Conservation (phyloP, 495 filamentous ascomycete species). For the Xylaria bambusicola region DNA sequence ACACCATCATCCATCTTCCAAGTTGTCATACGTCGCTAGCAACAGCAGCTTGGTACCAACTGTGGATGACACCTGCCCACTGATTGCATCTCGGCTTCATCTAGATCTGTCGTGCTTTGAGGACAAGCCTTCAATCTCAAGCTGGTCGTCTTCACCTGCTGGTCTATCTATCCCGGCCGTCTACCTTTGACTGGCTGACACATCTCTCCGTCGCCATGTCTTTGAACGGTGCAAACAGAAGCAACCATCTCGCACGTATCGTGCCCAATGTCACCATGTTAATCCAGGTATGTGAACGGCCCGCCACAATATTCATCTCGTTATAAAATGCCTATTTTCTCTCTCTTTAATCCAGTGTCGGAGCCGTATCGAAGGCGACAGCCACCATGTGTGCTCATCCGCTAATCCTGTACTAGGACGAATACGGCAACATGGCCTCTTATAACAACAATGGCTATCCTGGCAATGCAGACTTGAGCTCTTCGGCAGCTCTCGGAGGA, state of each 20-base stretch:
- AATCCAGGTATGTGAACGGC: conserved; percentile 20
- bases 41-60: no score
- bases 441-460: conserved; percentile 18
- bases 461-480: conserved; percentile 14
- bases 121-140: neutral
- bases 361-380: neutral
- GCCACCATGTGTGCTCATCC: neutral
- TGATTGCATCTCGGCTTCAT: neutral
- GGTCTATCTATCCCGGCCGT: neutral
- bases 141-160: neutral
- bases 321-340: no score
- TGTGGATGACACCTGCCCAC: no score
- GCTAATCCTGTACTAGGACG: conserved; percentile 11
- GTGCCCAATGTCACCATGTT: conserved; percentile 24
- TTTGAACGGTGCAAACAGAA: conserved; percentile 13
- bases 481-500: conserved; percentile 8
- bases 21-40: no score
- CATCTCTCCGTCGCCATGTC: conserved; percentile 4
- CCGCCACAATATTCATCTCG: no score
- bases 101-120: neutral
- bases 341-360: neutral
- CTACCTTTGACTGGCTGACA: neutral
- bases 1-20: no score
- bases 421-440: conserved; percentile 2
- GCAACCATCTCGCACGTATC: conserved; percentile 18